Evolutionary conservation across 345 rosid genomes (phyloP).

Genomic region (Mangifera indica): DNA sequence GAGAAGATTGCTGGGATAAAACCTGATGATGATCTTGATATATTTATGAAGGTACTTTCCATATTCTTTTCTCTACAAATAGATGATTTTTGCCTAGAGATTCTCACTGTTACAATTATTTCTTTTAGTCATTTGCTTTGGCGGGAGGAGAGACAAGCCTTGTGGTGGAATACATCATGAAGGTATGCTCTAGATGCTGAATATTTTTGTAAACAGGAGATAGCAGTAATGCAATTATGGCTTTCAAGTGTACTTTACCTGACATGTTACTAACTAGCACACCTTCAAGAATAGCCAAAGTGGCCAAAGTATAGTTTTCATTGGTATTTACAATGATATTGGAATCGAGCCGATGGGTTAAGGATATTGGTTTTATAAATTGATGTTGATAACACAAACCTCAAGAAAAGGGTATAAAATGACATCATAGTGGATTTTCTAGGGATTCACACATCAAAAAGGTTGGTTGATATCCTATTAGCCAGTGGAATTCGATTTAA

Average conservation of each 20-base stretch:
- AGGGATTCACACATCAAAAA: background rate
- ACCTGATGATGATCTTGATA: slow-evolving; percentile 98
- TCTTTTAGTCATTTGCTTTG: slow-evolving; percentile 72
- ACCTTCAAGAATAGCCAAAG: background rate
- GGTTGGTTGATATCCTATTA: background rate
- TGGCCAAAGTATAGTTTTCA: background rate
- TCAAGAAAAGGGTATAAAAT: background rate
- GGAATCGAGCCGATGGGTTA: background rate
- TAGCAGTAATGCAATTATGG: background rate
- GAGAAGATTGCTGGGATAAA: slow-evolving; percentile 89
- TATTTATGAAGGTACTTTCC: slow-evolving; percentile 83
- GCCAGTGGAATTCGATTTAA: background rate
- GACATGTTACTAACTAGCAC: background rate
- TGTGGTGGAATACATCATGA: slow-evolving; percentile 86
- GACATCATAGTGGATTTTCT: background rate
- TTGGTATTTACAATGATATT: background rate
- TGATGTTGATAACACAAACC: background rate
- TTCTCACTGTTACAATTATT: slow-evolving; percentile 5
- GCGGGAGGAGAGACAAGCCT: slow-evolving; percentile 86
- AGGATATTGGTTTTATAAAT: background rate
- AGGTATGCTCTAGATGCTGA: slow-evolving; percentile 57
- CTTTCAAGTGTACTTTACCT: background rate
- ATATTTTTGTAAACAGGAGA: slow-evolving; percentile 4
- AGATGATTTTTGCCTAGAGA: slow-evolving; percentile 13
- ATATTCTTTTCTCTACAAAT: background rate